These are phyloP conservation scores for Metarhizium rileyi DNA, from an alignment of 2,329 filamentous ascomycete species.

Conservation along the genomic window DNA sequence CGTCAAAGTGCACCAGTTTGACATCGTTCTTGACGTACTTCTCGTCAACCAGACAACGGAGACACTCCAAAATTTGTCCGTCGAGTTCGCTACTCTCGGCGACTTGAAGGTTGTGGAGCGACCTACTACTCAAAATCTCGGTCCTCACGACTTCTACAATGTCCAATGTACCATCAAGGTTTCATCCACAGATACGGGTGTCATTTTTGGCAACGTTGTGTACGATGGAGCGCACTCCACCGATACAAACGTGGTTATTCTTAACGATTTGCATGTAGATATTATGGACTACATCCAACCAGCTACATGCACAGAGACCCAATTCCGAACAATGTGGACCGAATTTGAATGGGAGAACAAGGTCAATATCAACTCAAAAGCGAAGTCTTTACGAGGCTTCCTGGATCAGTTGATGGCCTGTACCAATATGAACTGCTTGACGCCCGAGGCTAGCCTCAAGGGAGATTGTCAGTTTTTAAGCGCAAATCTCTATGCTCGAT, in stretches of 20 bases:
- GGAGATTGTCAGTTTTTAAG: slow-evolving; percentile 97
- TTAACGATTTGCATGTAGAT: slow-evolving; percentile 96
- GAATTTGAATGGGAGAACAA: slow-evolving; percentile 99
- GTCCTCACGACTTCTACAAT: slow-evolving; percentile 93
- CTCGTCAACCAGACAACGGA: slow-evolving; percentile 96
- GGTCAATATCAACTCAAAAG: slow-evolving; percentile 99
- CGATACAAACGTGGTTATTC: slow-evolving; percentile 91
- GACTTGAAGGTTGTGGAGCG: slow-evolving; percentile 97
- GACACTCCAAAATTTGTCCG: slow-evolving; percentile 90
- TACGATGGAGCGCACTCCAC: slow-evolving; percentile 90
- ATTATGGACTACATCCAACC: slow-evolving; percentile 99
- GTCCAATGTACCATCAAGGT: slow-evolving; percentile 99
- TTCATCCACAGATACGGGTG: slow-evolving; percentile 92
- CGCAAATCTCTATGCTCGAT: slow-evolving; percentile 91
- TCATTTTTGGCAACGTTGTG: slow-evolving; percentile 97
- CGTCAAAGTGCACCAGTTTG: slow-evolving; percentile 97
- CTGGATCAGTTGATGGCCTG: slow-evolving; percentile 90
- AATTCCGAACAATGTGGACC: slow-evolving; percentile 99
- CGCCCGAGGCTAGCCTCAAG: slow-evolving; percentile 90
- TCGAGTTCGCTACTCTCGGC: slow-evolving; percentile 96
- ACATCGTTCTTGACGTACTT: slow-evolving; percentile 92
- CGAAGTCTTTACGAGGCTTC: slow-evolving; percentile 84
- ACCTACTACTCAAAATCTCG: slow-evolving; percentile 91
- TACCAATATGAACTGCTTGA: slow-evolving; percentile 98
- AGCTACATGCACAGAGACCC: slow-evolving; percentile 89